Base-by-base conservation (phyloP, 768 basidiomycete genomes). In the Amylocystis lapponica region DNA sequence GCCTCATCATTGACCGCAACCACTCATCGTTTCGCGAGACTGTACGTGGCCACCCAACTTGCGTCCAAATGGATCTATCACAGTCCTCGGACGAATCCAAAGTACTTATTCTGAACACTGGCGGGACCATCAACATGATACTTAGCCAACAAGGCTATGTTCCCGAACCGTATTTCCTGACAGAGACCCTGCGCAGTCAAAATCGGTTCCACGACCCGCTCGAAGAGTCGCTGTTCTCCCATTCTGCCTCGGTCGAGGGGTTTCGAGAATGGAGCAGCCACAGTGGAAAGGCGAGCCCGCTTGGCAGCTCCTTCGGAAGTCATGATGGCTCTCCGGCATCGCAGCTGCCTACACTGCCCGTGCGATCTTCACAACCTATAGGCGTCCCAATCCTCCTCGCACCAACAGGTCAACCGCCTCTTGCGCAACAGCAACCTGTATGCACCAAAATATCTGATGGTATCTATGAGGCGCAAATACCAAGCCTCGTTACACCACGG, bases 101-200 rank as follows among this genome's bases (percentile, higher is more conserved):
- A 41, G 86, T 93, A n/a, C 80, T 92, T 40, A 72, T 93, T 46
- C 83, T 93, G 22, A 92, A 92, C 67, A 92, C 91, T 27, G 90
- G 86, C 23, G 91, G 91, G 13, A 94, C 91, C 0, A 91, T 94
- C 51, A 88, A 87, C 14, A 90, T 90, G 86, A 79, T 90, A 34
- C 74, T 86, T 27, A 80, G 83, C 26, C 69, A 81, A 26, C 75
- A 79, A 47, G 85, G 86, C 49, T 88, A 87, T 57, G 81, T 86
- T 17, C 86, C 90, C 11, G 91, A 93, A 56, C 89, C 89, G 0
- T 83, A 83, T 53, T 93, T 91, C 59, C 68, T 94, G 49, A 90
- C 88, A 5, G 84, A 90, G 62, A 89, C 83, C 0, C 75, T 95
- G 22, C 70, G 76, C 52, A 82, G 82, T 51, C 89, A 93, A 63